Evolutionary conservation across 177 flowering plant species (phyloP).

Genomic region (Vitis hybrid): DNA sequence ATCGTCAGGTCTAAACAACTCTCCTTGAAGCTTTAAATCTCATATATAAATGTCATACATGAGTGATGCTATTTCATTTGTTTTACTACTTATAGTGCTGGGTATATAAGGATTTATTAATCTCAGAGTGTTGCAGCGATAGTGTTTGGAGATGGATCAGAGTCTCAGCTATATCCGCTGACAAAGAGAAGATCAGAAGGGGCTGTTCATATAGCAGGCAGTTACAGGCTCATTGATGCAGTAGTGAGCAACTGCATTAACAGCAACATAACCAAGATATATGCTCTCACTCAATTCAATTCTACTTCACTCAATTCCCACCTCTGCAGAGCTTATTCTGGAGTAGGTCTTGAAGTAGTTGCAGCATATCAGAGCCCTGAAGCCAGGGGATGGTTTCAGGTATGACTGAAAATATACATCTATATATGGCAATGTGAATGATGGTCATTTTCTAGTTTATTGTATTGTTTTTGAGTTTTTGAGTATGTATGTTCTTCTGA

Average conservation of each 20-base stretch:
- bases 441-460: too few species aligned
- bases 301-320: slow-evolving; percentile 90
- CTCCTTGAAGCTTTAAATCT: neutral
- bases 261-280: slow-evolving; percentile 72
- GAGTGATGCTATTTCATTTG: neutral
- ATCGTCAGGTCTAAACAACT: slow-evolving; percentile 30
- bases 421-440: too few species aligned
- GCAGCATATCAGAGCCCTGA: slow-evolving; percentile 87
- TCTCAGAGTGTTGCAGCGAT: slow-evolving; percentile 78
- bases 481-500: neutral
- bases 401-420: slow-evolving; percentile 2
- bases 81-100: neutral
- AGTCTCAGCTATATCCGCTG: slow-evolving; percentile 64
- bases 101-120: slow-evolving; percentile 1
- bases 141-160: slow-evolving; percentile 72
- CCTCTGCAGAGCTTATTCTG: slow-evolving; percentile 69
- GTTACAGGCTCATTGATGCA: slow-evolving; percentile 75
- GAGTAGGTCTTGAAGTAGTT: slow-evolving; percentile 57
- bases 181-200: slow-evolving; percentile 77
- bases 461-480: neutral
- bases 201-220: slow-evolving; percentile 78
- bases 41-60: neutral
- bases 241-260: slow-evolving; percentile 93
- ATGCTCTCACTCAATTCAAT: slow-evolving; percentile 82
- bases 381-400: slow-evolving; percentile 81